phyloP scores from a whole-genome alignment of 2,329 filamentous ascomycete genomes.

The Beauveria rudraprayagi region DNA sequence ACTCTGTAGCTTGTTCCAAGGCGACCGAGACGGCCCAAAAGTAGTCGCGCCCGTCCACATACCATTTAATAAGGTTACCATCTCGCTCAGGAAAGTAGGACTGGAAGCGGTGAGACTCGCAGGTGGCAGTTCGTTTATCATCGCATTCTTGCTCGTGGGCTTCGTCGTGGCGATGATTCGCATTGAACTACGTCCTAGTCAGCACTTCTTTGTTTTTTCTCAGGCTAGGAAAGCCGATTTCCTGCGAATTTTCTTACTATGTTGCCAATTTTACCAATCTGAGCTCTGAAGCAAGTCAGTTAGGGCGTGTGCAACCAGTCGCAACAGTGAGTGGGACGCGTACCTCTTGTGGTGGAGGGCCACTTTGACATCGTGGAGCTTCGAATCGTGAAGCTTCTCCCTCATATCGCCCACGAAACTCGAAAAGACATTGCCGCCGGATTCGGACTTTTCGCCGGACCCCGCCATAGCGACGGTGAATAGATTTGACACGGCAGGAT shows the following conservation, averaged over 20 bases:
- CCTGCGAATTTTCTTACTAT: slow-evolving; percentile 34
- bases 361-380: slow-evolving; percentile 50
- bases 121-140: slow-evolving; percentile 64
- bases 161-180: slow-evolving; percentile 88
- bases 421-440: slow-evolving; percentile 21
- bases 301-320: neutral
- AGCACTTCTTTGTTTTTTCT: neutral
- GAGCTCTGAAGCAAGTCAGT: slow-evolving; percentile 28
- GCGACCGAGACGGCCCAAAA: slow-evolving; percentile 89
- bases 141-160: slow-evolving; percentile 81
- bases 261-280: slow-evolving; percentile 56
- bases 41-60: slow-evolving; percentile 91
- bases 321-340: slow-evolving; percentile 10
- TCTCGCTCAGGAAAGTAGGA: slow-evolving; percentile 85
- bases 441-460: slow-evolving; percentile 17
- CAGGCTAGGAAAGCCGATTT: neutral
- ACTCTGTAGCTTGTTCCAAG: slow-evolving; percentile 81
- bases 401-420: slow-evolving; percentile 41
- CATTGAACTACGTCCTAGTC: slow-evolving; percentile 53
- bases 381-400: slow-evolving; percentile 46
- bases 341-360: slow-evolving; percentile 53
- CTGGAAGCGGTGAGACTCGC: slow-evolving; percentile 71
- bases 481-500: neutral
- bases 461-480: slow-evolving; percentile 19
- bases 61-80: slow-evolving; percentile 89